phyloP scores from a whole-genome alignment of 2,329 filamentous ascomycete genomes.

The Pseudocercospora macadamiae region DNA sequence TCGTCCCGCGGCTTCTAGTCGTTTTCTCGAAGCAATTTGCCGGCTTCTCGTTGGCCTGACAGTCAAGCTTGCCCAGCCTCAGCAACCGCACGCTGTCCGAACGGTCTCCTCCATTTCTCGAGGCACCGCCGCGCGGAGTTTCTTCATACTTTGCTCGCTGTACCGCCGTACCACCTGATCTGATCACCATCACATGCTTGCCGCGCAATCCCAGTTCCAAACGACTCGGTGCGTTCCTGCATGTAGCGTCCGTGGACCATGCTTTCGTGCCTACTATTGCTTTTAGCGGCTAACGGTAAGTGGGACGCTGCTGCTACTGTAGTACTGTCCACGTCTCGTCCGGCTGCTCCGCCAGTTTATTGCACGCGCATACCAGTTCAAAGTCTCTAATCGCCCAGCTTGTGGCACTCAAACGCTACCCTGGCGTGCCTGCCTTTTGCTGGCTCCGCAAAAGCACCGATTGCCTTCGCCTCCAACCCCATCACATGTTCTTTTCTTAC shows the following conservation, averaged over 20 bases:
- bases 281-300: background rate
- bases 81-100: too few relatives aligned
- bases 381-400: background rate
- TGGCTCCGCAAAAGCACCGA: conserved; percentile 4
- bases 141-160: background rate
- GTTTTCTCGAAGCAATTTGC: background rate
- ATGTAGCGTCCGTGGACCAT: background rate
- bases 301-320: background rate
- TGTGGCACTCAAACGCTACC: background rate
- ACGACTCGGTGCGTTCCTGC: background rate
- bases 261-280: background rate
- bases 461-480: background rate
- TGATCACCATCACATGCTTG: too few relatives aligned
- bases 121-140: background rate
- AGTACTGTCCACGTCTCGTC: background rate
- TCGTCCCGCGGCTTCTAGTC: background rate
- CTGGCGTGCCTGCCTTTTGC: background rate
- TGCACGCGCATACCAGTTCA: background rate
- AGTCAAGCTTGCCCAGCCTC: too few relatives aligned
- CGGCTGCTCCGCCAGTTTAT: background rate
- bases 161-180: conserved; percentile 3
- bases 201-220: too few relatives aligned
- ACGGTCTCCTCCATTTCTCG: background rate
- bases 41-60: too few relatives aligned
- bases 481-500: background rate